Evolutionary conservation across 768 basidiomycete species (phyloP), one percentile per base, ranked within the genome.

Genomic region (Leccinum barrowsii): DNA sequence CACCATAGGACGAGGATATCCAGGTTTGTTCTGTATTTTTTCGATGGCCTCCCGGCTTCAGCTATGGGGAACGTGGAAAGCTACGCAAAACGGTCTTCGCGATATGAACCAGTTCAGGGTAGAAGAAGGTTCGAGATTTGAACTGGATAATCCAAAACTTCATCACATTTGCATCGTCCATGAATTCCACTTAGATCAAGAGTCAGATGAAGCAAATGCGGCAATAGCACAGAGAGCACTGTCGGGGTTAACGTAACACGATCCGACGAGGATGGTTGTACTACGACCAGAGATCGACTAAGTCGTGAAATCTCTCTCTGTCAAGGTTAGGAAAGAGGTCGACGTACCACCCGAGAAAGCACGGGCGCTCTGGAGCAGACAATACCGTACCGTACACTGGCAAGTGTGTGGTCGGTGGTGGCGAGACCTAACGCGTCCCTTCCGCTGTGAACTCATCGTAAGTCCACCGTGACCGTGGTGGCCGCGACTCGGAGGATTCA

Each of bases 241-340:
- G 89, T 75, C 2, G 89, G 85, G 0, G 92, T 90, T 42, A 94
- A 75, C 22, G 89, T 82, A 55, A 89, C 76, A 30, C 82, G 77
- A 56, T 88, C 86, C 13, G 85, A 78, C 6, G 80, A 77, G 13
- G 84, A 81, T 22, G 84, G 82, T 65, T 91, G 85, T 24, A 24
- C 24, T 52, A 77, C 78, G 2, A 80, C 71, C 46, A 91, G 77
- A 71, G 83, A 85, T 56, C 82, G 84, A 28, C 89, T 85, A 24
- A 93, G 76, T 50, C 82, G 80, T 24, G 81, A 77, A 57, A 92
- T 76, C 72, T 94, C 91, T 70, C 87, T 86, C 92, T 94, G 64
- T 47, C 40, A 42, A 37, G 40, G 35, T 57, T 19, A 54, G 52
- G 55, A 52, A 58, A 54, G 56, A 53, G 48, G 64, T 63, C 60